These are phyloP conservation scores for Botrytis cinerea DNA, from an alignment of 2,329 filamentous ascomycete species.

Conservation along the genomic window DNA sequence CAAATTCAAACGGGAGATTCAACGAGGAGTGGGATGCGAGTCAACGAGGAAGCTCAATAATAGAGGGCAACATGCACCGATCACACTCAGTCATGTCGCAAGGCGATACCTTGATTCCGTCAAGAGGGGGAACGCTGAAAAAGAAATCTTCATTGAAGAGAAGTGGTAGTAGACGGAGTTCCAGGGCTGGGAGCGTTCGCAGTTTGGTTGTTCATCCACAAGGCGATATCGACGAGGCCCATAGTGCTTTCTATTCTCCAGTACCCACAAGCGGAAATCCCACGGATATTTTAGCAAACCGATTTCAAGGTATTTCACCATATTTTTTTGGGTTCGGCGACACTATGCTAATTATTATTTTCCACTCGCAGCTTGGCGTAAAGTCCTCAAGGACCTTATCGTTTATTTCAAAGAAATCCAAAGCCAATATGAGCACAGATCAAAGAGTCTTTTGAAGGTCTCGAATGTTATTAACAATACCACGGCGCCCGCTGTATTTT, in stretches of 20 bases:
- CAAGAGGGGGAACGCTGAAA: conserved; percentile 74
- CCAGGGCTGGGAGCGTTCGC: conserved; percentile 82
- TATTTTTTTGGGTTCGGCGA: neutral
- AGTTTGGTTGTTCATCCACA: conserved; percentile 74
- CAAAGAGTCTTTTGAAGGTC: conserved; percentile 80
- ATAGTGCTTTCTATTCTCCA: conserved; percentile 86
- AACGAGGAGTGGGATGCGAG: conserved; percentile 72
- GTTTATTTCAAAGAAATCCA: conserved; percentile 92
- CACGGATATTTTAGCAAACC: conserved; percentile 80
- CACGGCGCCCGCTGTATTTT: conserved; percentile 71
- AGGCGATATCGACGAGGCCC: conserved; percentile 66
- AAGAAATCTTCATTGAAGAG: conserved; percentile 84
- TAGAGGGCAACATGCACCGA: conserved; percentile 59
- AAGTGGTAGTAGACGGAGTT: conserved; percentile 76
- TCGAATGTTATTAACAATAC: conserved; percentile 84
- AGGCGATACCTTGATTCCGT: conserved; percentile 43
- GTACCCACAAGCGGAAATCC: conserved; percentile 85
- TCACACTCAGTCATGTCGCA: conserved; percentile 55
- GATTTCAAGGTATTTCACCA: conserved; percentile 74
- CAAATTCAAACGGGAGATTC: conserved; percentile 52
- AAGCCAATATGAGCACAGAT: conserved; percentile 79
- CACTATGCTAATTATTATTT: conserved; percentile 13
- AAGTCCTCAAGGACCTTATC: conserved; percentile 91
- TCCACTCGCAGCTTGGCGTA: conserved; percentile 74
- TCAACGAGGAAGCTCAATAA: conserved; percentile 65